phyloP scores from a whole-genome alignment of 164 flowering plant species.

The Vitis cinerea region DNA sequence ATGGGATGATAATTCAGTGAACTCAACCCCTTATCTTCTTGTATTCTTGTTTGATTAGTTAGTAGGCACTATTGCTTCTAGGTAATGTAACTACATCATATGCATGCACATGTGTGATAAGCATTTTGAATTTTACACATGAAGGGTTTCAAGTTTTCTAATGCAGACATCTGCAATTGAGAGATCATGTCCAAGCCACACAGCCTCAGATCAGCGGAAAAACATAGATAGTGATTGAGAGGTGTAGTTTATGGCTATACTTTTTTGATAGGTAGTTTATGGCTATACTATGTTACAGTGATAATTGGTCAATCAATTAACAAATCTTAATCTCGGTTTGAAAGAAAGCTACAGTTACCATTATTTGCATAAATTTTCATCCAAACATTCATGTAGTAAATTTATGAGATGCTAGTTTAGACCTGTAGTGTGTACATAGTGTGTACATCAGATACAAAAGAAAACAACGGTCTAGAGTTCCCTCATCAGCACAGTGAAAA shows the following conservation, averaged over 20 bases:
- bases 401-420: neutral
- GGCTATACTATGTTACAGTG: neutral
- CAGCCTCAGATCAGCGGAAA: neutral
- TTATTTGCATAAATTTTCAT: slow-evolving; percentile 1
- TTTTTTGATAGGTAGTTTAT: too few species aligned
- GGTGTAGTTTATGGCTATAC: neutral
- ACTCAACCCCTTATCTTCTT: neutral
- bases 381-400: neutral
- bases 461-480: neutral
- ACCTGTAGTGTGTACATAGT: neutral
- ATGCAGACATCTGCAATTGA: too few species aligned
- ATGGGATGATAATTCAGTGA: neutral
- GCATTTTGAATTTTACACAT: neutral
- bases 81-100: too few species aligned
- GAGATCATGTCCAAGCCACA: neutral
- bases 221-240: neutral
- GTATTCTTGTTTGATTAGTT: neutral
- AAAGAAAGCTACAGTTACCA: neutral
- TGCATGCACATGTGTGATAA: neutral
- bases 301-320: neutral
- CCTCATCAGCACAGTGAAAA: neutral
- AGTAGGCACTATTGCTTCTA: too few species aligned
- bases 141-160: too few species aligned
- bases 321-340: neutral
- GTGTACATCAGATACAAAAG: neutral